phyloP scores from a whole-genome alignment of 225 moss, liverwort and hornwort species.

The Polytrichum formosum region DNA sequence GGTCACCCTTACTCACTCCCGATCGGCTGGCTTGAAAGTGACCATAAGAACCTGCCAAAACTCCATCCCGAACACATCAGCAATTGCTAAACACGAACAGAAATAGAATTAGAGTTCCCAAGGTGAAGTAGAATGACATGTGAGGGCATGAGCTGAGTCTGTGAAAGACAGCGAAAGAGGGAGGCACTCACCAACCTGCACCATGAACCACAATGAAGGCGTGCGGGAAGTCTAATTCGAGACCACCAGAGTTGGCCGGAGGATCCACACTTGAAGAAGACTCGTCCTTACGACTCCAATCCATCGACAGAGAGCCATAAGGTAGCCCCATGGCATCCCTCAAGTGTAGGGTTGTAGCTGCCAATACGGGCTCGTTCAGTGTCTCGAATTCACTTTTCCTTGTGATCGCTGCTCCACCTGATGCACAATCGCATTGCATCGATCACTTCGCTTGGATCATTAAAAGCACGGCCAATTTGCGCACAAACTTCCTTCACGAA shows the following conservation, averaged over 20 bases:
- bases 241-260: slow-evolving; percentile 36
- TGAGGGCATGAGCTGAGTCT: no score
- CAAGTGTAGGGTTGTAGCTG: slow-evolving; percentile 67
- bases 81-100: slow-evolving; percentile 1
- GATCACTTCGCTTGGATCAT: neutral
- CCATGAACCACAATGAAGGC: slow-evolving; percentile 85
- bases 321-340: slow-evolving; percentile 65
- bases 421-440: neutral
- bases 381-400: slow-evolving; percentile 72
- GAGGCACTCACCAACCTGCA: slow-evolving; percentile 69
- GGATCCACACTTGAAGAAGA: slow-evolving; percentile 17
- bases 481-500: neutral
- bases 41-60: slow-evolving; percentile 77
- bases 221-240: slow-evolving; percentile 34
- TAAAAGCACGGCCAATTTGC: neutral
- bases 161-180: slow-evolving; percentile 7
- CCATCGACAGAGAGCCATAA: slow-evolving; percentile 50
- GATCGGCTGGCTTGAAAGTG: slow-evolving; percentile 97
- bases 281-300: slow-evolving; percentile 69
- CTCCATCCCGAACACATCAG: slow-evolving; percentile 5
- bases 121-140: no score
- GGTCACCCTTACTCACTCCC: slow-evolving; percentile 70
- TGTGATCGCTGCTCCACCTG: slow-evolving; percentile 89
- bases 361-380: slow-evolving; percentile 55
- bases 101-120: neutral